Base-by-base conservation (phyloP, 208 protist species). In the Crithidia mellificae region DNA sequence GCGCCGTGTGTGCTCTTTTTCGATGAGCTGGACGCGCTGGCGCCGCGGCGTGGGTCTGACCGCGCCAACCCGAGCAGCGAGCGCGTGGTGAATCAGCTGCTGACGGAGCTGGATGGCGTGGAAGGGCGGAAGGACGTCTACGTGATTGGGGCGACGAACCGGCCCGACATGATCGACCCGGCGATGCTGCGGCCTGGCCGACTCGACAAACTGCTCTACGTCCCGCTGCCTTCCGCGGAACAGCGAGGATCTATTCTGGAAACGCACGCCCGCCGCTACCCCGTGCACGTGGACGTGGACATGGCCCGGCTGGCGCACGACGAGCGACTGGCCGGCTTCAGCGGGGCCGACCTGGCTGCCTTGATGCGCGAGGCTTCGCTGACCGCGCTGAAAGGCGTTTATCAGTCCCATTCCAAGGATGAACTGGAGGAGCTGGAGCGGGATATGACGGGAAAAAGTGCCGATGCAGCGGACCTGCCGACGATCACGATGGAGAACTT, bases 61-160 rank as follows among this genome's bases (percentile, higher is more conserved):
- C 74, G 85, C 43, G 91, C 90, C 27, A 98, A 93, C 64, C 68
- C 86, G 29, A 96, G 85, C 67, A 94, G 93, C 41, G 97, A 99
- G 72, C 81, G 98, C 12, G 95, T 99, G 19, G 99, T 99, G 8
- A 99, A 99, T 80, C 97, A 99, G 77, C 85, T 99, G 8, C 88
- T 99, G 0, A 99, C 99, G 3, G 98, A 99, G 80, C 90, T 99
- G 88, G 98, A 99, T 83, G 98, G 99, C n/a, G 73, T 99, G 2
- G 97, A 99, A 41, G 88, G 85, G 0, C 83, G 97, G 14, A 84
- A 92, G 47, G 81, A 97, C 19, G 96, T 99, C 2, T 99, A 98
- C 77, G 93, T 99, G 27, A 98, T 99, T 72, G 99, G 89, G 6
- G 99, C 98, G 0, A 99, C 98, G 9, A 99, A 99, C 77, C 83